Evolutionary conservation across 148 eudicot genomes (phyloP).

Genomic region (Arbutus unedo): DNA sequence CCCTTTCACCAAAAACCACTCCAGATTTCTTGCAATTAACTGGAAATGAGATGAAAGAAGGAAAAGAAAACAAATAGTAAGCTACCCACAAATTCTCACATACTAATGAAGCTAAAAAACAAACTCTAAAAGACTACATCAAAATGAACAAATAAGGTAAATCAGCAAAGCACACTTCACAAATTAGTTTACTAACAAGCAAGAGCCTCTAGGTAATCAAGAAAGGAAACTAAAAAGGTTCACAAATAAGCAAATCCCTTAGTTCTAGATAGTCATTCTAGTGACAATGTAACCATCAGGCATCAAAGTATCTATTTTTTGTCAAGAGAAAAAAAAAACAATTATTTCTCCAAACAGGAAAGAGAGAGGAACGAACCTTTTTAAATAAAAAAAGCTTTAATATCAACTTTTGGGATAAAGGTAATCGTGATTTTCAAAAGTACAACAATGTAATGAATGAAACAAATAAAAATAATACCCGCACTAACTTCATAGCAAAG

Average conservation of each 20-base stretch:
- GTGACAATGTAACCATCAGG: neutral
- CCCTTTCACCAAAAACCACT: neutral
- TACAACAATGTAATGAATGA: neutral
- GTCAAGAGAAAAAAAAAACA: neutral
- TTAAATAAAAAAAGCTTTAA: neutral
- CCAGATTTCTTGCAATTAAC: neutral
- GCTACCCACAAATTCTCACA: neutral
- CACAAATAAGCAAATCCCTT: neutral
- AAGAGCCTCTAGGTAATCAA: neutral
- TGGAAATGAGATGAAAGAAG: neutral
- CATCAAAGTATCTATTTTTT: neutral
- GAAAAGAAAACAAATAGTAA: neutral
- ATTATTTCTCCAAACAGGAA: neutral
- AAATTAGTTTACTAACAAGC: neutral
- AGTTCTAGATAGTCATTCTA: neutral
- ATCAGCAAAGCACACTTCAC: neutral
- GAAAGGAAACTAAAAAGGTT: neutral
- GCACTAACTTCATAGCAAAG: neutral
- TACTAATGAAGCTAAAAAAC: too few relatives aligned
- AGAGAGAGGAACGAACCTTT: neutral
- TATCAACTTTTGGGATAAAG: neutral
- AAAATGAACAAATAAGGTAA: neutral
- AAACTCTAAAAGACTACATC: neutral
- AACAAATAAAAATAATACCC: neutral
- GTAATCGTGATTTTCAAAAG: neutral